Conservation (phyloP, 1,139 yeast species). For the Geotrichum armillariae region DNA sequence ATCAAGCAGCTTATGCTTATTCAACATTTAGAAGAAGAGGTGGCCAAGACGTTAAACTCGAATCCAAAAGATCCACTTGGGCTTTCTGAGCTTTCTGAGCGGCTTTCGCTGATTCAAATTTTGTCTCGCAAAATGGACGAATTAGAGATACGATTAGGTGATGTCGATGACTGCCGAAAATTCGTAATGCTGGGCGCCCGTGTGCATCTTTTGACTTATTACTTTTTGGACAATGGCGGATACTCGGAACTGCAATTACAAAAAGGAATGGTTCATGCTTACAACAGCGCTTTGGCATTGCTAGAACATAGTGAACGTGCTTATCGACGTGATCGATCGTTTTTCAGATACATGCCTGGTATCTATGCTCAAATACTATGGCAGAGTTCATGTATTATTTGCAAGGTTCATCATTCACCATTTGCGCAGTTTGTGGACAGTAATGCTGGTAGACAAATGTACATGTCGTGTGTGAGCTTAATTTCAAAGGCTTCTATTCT, state of each 20-base stretch:
- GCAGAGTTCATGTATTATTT: constrained; percentile 88
- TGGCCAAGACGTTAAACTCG: constrained; percentile 72
- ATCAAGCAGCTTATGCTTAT: constrained; percentile 77
- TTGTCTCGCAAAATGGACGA: constrained; percentile 72
- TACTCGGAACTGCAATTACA: constrained; percentile 62
- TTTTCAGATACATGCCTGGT: constrained; percentile 79
- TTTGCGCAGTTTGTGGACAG: constrained; percentile 65
- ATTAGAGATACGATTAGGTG: constrained; percentile 55
- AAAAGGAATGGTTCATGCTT: constrained; percentile 72
- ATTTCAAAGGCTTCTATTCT: constrained; percentile 80
- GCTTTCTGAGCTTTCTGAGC: constrained; percentile 60
- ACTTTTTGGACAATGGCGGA: constrained; percentile 61
- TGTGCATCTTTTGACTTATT: constrained; percentile 76
- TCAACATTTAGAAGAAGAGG: constrained; percentile 83
- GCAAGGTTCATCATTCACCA: constrained; percentile 74
- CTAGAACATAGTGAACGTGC: constrained; percentile 66
- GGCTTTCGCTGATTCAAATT: constrained; percentile 71
- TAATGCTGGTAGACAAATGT: constrained; percentile 69
- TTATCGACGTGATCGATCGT: constrained; percentile 57
- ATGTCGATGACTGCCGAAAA: constrained; percentile 63
- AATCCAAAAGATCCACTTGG: constrained; percentile 71
- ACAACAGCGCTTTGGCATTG: constrained; percentile 73
- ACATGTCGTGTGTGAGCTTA: constrained; percentile 65
- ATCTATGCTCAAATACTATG: constrained; percentile 78
- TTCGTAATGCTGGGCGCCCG: constrained; percentile 71